Evolutionary conservation across 768 basidiomycete genomes (phyloP).

Genomic region (Tremella mesenterica): DNA sequence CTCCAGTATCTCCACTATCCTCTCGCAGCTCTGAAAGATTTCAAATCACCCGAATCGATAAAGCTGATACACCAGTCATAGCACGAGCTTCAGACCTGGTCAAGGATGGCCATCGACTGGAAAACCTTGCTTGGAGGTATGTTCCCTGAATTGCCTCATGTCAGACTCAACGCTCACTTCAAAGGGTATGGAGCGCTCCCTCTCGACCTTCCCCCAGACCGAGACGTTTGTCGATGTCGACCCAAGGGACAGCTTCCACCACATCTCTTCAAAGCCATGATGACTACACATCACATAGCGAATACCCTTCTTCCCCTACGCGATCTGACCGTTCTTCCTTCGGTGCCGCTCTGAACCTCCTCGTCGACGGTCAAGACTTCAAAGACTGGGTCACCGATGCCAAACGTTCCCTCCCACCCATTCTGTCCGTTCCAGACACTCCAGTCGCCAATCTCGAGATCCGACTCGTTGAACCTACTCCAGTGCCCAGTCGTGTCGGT

Average conservation of each 20-base stretch:
- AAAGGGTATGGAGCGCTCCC: background rate
- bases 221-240: slow-evolving; percentile 1
- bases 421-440: slow-evolving; percentile 33
- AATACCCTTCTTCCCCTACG: slow-evolving; percentile 2
- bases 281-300: slow-evolving; percentile 4
- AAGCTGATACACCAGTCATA: slow-evolving; percentile 16
- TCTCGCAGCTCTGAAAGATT: background rate
- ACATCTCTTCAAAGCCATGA: slow-evolving; percentile 4
- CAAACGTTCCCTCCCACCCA: slow-evolving; percentile 18
- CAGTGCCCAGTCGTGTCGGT: slow-evolving; percentile 40
- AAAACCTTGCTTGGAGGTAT: slow-evolving; percentile 38
- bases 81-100: slow-evolving; percentile 31
- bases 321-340: slow-evolving; percentile 21
- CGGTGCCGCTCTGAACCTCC: slow-evolving; percentile 27
- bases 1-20: background rate
- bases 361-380: slow-evolving; percentile 35
- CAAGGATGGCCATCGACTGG: slow-evolving; percentile 36
- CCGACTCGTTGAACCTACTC: slow-evolving; percentile 42
- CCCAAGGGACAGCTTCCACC: background rate
- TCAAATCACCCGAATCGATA: background rate
- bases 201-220: background rate
- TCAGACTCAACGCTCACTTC: background rate
- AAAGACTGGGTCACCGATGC: slow-evolving; percentile 39
- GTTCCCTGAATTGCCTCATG: background rate
- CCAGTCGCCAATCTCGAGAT: slow-evolving; percentile 33